phyloP scores from a whole-genome alignment of 2,329 filamentous ascomycete genomes.

The Apiospora rasikravindrae region DNA sequence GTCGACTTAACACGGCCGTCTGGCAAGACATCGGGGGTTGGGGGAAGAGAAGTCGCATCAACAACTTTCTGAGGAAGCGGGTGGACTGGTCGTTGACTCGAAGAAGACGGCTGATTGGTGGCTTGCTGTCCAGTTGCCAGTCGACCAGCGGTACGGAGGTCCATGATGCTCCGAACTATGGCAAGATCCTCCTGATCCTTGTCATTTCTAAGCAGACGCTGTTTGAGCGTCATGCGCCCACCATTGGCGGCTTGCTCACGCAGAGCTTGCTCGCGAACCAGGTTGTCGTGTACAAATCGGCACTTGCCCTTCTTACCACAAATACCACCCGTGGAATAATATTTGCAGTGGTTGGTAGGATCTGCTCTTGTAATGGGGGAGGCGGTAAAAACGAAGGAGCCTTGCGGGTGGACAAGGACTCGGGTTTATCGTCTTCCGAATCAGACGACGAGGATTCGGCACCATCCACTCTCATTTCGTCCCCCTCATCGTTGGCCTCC shows the following conservation, averaged over 20 bases:
- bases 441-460: conserved; percentile 48
- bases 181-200: conserved; percentile 71
- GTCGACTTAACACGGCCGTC: conserved; percentile 19
- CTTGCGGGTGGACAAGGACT: conserved; percentile 59
- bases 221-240: conserved; percentile 68
- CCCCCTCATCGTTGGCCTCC: conserved; percentile 69
- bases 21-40: conserved; percentile 15
- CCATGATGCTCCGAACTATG: conserved; percentile 69
- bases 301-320: conserved; percentile 79
- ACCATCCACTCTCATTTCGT: conserved; percentile 62
- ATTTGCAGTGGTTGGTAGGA: conserved; percentile 71
- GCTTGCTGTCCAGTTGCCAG: conserved; percentile 37
- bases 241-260: conserved; percentile 69
- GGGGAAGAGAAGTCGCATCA: neutral
- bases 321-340: conserved; percentile 70
- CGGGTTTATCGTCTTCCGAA: conserved; percentile 64
- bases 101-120: conserved; percentile 38
- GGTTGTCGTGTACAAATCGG: conserved; percentile 71
- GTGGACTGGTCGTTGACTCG: conserved; percentile 19
- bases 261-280: conserved; percentile 66
- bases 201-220: conserved; percentile 69
- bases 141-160: conserved; percentile 65
- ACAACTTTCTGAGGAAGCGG: conserved; percentile 19
- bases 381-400: conserved; percentile 44
- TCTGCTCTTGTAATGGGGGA: conserved; percentile 60